Percentiles rank a stretch among this genome's conserved stretches.
Evolutionary conservation across 371 early-diverging fungal genomes (phyloP).

Genomic region (Haplosporangium sp.): DNA sequence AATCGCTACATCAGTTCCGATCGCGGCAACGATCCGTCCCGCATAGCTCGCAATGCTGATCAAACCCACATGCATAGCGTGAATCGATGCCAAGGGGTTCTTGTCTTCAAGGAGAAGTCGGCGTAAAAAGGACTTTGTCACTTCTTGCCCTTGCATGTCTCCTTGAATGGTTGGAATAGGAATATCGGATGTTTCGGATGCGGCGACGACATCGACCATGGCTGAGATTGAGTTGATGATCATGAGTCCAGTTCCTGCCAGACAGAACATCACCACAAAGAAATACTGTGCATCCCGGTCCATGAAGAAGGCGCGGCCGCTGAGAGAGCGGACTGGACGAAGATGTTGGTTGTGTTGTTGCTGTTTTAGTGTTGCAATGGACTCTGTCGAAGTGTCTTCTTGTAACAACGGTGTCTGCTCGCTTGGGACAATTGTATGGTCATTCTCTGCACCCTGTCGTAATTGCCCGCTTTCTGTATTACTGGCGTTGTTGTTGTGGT

Average conservation of each 20-base stretch:
- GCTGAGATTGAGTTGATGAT: constrained; percentile 51
- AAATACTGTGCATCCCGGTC: constrained; percentile 39
- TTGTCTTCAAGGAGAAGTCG: background rate
- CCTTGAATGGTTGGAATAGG: too few species aligned
- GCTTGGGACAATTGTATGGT: background rate
- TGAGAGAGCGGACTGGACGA: constrained; percentile 12
- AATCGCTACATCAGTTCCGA: constrained; percentile 45
- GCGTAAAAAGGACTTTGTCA: too few species aligned
- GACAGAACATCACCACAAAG: constrained; percentile 37
- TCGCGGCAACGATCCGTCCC: constrained; percentile 16
- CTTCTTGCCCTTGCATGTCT: too few species aligned
- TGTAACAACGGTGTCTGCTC: constrained; percentile 27
- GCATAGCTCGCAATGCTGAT: constrained; percentile 46
- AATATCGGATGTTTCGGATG: constrained; percentile 2
- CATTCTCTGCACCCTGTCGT: background rate
- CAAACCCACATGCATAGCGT: constrained; percentile 31
- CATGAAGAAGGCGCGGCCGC: constrained; percentile 38
- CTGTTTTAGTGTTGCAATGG: background rate
- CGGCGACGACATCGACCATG: constrained; percentile 34
- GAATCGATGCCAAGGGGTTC: constrained; percentile 25
- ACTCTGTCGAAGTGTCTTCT: background rate
- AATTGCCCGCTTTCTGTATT: background rate
- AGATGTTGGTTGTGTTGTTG: background rate
- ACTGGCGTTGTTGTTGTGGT: background rate
- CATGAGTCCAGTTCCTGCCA: constrained; percentile 45